Percentiles rank a stretch among this genome's conserved stretches.
Conservation (phyloP, 805 yeast genomes). For the Nakazawaea wyomingensis region DNA sequence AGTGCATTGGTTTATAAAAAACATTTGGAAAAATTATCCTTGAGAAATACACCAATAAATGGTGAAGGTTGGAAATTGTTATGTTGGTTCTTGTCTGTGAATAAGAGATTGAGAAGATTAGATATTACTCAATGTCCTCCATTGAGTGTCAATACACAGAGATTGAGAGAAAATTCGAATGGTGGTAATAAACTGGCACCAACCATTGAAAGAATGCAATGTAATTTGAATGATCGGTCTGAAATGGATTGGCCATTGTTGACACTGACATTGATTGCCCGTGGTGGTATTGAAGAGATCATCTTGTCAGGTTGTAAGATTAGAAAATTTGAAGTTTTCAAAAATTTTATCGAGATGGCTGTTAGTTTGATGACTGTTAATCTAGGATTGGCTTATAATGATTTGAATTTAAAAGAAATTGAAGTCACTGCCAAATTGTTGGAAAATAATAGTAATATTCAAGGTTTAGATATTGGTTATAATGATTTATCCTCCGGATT, state of each 20-base stretch:
- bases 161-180: slow-evolving; percentile 23
- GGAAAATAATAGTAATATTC: slow-evolving; percentile 31
- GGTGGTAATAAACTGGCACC: no score
- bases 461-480: slow-evolving; percentile 81
- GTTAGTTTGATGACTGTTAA: slow-evolving; percentile 49
- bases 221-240: slow-evolving; percentile 52
- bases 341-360: slow-evolving; percentile 50
- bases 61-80: slow-evolving; percentile 71
- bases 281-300: slow-evolving; percentile 78
- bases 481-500: slow-evolving; percentile 53
- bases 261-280: slow-evolving; percentile 57
- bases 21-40: slow-evolving; percentile 64
- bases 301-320: slow-evolving; percentile 74
- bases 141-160: slow-evolving; percentile 38
- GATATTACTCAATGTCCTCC: slow-evolving; percentile 70
- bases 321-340: slow-evolving; percentile 49
- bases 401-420: slow-evolving; percentile 55
- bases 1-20: slow-evolving; percentile 63
- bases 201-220: slow-evolving; percentile 33
- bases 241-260: slow-evolving; percentile 82
- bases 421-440: slow-evolving; percentile 57
- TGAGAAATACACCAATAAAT: slow-evolving; percentile 74
- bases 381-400: slow-evolving; percentile 75
- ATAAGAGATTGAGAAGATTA: slow-evolving; percentile 49
- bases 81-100: slow-evolving; percentile 69